Evolutionary conservation across 768 basidiomycete genomes (phyloP).

Genomic region (Termitomyces sp.): DNA sequence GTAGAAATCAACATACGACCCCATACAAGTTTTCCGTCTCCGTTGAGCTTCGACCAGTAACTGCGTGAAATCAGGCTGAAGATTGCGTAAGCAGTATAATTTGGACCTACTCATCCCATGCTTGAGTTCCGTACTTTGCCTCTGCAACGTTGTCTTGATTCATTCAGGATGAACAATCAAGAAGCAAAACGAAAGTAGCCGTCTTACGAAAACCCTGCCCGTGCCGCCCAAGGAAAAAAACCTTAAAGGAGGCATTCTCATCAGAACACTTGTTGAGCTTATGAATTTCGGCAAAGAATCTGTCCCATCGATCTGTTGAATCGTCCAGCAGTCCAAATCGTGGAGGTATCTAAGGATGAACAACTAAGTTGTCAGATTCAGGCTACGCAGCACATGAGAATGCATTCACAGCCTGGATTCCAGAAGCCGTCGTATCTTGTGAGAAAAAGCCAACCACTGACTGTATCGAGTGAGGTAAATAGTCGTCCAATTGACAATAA

Average conservation of each 20-base stretch:
- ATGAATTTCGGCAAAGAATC: conserved; percentile 32
- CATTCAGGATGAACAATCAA: not conserved
- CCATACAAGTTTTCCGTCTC: conserved; percentile 66
- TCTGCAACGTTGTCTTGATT: conserved; percentile 66
- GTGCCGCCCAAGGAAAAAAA: conserved; percentile 63
- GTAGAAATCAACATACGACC: conserved; percentile 48
- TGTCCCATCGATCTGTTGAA: conserved; percentile 43
- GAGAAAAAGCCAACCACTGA: conserved; percentile 4
- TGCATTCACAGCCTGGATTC: conserved; percentile 1
- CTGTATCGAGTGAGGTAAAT: not conserved
- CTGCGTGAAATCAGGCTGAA: conserved; percentile 22
- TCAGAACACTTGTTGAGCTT: conserved; percentile 38
- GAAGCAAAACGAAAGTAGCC: conserved; percentile 14
- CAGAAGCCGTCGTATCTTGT: conserved; percentile 2
- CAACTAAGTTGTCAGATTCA: not conserved
- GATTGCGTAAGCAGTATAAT: not conserved
- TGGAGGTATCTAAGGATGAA: conserved; percentile 43
- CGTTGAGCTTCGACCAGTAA: conserved; percentile 57
- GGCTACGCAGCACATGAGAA: no score
- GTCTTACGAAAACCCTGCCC: conserved; percentile 64
- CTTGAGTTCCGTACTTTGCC: conserved; percentile 49
- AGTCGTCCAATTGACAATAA: not conserved
- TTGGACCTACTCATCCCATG: conserved; percentile 54
- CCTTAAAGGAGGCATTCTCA: conserved; percentile 43
- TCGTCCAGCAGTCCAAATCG: conserved; percentile 59